Evolutionary conservation across 805 yeast species (phyloP).

Genomic region (Saturnispora bothae): DNA sequence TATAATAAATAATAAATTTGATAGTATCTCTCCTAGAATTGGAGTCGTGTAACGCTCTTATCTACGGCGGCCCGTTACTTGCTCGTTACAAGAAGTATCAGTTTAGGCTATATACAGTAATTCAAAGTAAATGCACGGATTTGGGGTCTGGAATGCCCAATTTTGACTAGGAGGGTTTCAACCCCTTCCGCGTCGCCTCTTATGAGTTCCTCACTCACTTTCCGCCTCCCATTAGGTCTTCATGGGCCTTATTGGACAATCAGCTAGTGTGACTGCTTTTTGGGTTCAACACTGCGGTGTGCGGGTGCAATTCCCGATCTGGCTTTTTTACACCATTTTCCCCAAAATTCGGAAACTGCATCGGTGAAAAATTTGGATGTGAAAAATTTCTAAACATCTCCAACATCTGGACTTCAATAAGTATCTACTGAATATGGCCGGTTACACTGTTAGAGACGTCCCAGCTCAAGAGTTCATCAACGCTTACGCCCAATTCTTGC

Average conservation of each 20-base stretch:
- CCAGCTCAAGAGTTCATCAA: conserved; percentile 99
- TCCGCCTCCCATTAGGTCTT: no score
- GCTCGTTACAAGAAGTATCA: no score
- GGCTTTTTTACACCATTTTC: neutral
- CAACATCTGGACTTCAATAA: neutral
- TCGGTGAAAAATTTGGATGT: conserved; percentile 7
- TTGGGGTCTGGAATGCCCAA: no score
- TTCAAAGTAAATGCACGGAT: no score
- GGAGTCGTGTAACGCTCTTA: no score
- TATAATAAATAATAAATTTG: conserved; percentile 3
- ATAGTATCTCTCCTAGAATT: neutral
- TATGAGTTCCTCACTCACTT: no score
- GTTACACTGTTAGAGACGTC: conserved; percentile 99
- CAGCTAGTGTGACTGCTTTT: conserved; percentile 4
- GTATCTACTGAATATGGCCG: conserved; percentile 51
- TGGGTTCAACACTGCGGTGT: neutral
- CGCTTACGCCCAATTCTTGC: conserved; percentile 99
- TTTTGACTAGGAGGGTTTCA: no score
- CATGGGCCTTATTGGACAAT: no score
- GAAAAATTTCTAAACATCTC: neutral
- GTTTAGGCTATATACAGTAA: no score
- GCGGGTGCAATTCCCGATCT: neutral
- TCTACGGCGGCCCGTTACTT: no score
- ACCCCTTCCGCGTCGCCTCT: no score
- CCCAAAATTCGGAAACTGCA: neutral